Evolutionary conservation across 345 rosid species (phyloP).

Genomic region (Eucalyptus leucophloia): DNA sequence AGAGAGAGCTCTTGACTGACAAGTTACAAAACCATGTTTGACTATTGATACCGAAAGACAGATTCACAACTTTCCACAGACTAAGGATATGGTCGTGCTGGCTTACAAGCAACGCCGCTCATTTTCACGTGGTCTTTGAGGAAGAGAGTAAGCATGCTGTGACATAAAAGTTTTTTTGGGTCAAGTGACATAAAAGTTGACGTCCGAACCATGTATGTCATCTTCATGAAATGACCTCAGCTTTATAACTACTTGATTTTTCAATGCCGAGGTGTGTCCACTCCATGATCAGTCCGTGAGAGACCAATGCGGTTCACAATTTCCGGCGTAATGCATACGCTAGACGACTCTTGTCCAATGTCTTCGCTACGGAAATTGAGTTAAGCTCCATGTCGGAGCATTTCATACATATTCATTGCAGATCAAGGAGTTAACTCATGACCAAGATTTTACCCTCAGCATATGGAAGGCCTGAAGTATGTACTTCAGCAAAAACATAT

Average conservation of each 20-base stretch:
- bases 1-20: neutral
- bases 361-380: too few relatives aligned
- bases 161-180: neutral
- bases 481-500: neutral
- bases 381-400: neutral
- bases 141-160: neutral
- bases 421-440: neutral
- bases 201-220: neutral
- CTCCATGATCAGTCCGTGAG: neutral
- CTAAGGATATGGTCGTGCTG: neutral
- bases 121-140: neutral
- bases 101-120: neutral
- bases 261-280: neutral
- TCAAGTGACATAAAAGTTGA: neutral
- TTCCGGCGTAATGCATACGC: neutral
- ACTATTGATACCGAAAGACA: neutral
- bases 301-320: neutral
- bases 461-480: neutral
- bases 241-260: neutral
- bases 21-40: neutral
- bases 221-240: neutral
- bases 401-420: neutral
- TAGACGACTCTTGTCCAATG: neutral
- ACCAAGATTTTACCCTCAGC: neutral
- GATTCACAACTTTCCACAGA: neutral